Evolutionary conservation across 805 yeast genomes (phyloP), one percentile per base, ranked within the genome.

Genomic region (Kazachstania bromeliacearum): DNA sequence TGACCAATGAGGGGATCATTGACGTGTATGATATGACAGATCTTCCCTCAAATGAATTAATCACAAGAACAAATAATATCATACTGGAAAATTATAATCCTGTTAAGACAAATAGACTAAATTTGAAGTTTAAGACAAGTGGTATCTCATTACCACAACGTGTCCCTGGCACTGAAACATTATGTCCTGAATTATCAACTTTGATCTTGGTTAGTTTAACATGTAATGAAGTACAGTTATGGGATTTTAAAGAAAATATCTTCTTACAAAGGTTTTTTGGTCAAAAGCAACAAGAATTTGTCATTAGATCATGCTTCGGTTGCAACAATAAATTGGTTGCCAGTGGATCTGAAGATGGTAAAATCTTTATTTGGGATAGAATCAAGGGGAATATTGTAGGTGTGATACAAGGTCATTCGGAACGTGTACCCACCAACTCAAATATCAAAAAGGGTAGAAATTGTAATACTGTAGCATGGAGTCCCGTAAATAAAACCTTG

Each of bases 261-360:
- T 53, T 85, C 14, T 68, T 73, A 20, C 74, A 75, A 38, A 82
- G 75, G 47, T 79, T 72, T 42, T 63, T 74, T 31, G 95, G 95
- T 2, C 84, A 80, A 51, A 69, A 70, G 38, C 94, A 83, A 53
- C 71, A 73, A 20, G 69, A 77, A 18, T 79, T 67, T 48, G 75
- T 85, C 26, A 74, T 88, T 15, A 66, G 94, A 33, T 77, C 94
- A 1, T 71, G 85, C 45, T 78, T 85, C 53, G 94, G 94, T 0
- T 68, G 70, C 38, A 68, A 74, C 41, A 89, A 83, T 46, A 76
- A 77, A 43, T 63, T 83, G 34, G 71, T 85, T 0, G 61, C 79
- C n/a, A 75, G 85, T 45, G 95, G 96, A 0, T 75, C 88, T 31
- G 94, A 83, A 51, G 94, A 87, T 55, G 85, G 85, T 0, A 65